Percentiles rank a stretch among this genome's conserved stretches.
Evolutionary conservation across 768 basidiomycete species (phyloP).

Genomic region (Paxillus ammoniavirescens): DNA sequence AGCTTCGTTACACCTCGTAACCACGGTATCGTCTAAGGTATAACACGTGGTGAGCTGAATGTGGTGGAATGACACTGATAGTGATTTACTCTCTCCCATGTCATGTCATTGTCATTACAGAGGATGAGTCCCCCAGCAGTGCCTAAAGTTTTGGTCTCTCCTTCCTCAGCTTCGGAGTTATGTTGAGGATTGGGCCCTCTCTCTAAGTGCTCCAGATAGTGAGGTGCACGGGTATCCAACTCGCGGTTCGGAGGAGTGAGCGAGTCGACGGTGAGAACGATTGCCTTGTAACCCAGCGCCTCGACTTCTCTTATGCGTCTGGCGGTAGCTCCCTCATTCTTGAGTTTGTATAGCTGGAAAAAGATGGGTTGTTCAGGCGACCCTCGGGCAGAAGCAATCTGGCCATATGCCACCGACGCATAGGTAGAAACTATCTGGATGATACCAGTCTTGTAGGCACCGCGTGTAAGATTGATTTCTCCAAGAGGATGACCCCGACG

Average conservation of each 20-base stretch:
- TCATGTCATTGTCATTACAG: slow-evolving; percentile 73
- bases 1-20: slow-evolving; percentile 62
- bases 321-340: slow-evolving; percentile 62
- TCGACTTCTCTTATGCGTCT: slow-evolving; percentile 71
- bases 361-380: slow-evolving; percentile 61
- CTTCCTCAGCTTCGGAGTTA: slow-evolving; percentile 30
- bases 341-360: slow-evolving; percentile 87
- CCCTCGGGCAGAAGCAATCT: slow-evolving; percentile 58
- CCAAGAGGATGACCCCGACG: slow-evolving; percentile 85
- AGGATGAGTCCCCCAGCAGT: slow-evolving; percentile 67
- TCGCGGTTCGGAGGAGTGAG: slow-evolving; percentile 82
- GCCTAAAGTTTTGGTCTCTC: slow-evolving; percentile 46
- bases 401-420: slow-evolving; percentile 62
- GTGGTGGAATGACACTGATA: background rate
- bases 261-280: slow-evolving; percentile 91
- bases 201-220: slow-evolving; percentile 55
- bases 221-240: slow-evolving; percentile 63
- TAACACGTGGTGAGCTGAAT: background rate
- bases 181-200: slow-evolving; percentile 27
- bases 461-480: slow-evolving; percentile 79
- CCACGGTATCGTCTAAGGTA: slow-evolving; percentile 70
- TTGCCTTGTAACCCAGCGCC: slow-evolving; percentile 75
- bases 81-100: slow-evolving; percentile 60
- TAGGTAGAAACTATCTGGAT: slow-evolving; percentile 87
- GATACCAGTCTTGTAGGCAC: slow-evolving; percentile 60